phyloP scores from a whole-genome alignment of 495 filamentous ascomycete species.

The Poronia punctata region DNA sequence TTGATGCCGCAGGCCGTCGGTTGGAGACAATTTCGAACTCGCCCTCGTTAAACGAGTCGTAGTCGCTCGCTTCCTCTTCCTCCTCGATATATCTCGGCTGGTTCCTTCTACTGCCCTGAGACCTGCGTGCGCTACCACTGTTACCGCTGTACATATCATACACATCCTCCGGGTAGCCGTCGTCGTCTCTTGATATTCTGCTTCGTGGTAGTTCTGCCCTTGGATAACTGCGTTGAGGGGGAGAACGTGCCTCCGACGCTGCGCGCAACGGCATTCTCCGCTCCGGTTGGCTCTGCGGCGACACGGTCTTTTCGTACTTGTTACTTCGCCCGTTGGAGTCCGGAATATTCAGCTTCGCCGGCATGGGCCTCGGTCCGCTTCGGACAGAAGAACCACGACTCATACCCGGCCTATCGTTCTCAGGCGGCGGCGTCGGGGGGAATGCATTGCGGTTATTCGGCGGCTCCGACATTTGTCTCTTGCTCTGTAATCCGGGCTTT shows the following conservation, averaged over 20 bases:
- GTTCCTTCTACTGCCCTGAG: conserved; percentile 33
- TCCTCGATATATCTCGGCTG: conserved; percentile 61
- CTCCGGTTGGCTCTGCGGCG: conserved; percentile 38
- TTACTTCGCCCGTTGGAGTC: conserved; percentile 33
- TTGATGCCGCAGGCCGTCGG: conserved; percentile 33
- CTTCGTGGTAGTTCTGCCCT: conserved; percentile 27
- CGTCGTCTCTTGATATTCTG: conserved; percentile 42
- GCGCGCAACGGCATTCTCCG: conserved; percentile 31
- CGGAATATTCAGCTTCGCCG: conserved; percentile 48
- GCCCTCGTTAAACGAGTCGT: conserved; percentile 59
- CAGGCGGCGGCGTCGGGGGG: conserved; percentile 92
- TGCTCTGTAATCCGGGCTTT: conserved; percentile 68
- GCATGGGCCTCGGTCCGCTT: conserved; percentile 46
- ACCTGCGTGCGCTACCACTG: conserved; percentile 20
- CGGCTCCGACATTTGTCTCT: conserved; percentile 81
- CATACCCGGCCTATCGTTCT: conserved; percentile 56
- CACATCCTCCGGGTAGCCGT: conserved; percentile 54
- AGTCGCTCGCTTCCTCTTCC: conserved; percentile 64
- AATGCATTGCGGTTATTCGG: conserved; percentile 74
- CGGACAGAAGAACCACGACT: conserved; percentile 48
- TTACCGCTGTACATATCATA: conserved; percentile 61
- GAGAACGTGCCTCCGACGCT: conserved; percentile 32
- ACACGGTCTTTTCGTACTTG: conserved; percentile 41
- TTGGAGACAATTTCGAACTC: conserved; percentile 77
- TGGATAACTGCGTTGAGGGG: conserved; percentile 47